phyloP scores from a whole-genome alignment of 192 early-diverging fungal species.

The Anaeromyces robustus region DNA sequence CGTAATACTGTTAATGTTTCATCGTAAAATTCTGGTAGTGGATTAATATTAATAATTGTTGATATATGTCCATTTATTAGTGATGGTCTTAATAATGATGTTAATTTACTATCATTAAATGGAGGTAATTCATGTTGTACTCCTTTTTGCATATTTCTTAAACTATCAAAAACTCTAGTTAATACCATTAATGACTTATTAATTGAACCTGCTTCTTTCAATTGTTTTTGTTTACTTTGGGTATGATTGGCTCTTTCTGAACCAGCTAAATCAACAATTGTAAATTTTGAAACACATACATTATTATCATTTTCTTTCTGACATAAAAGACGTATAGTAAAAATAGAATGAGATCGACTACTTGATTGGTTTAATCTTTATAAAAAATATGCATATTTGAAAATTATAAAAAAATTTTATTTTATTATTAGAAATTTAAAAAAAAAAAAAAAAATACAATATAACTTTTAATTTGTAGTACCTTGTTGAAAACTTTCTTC shows the following conservation, averaged over 20 bases:
- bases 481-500: background rate
- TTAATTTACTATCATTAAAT: background rate
- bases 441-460: too few relatives aligned
- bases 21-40: background rate
- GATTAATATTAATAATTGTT: background rate
- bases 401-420: too few relatives aligned
- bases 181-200: background rate
- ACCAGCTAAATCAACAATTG: background rate
- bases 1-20: background rate
- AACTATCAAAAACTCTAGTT: background rate
- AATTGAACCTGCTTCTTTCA: background rate
- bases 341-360: background rate
- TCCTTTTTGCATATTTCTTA: background rate
- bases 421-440: too few relatives aligned
- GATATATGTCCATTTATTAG: background rate
- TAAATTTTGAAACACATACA: background rate
- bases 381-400: too few relatives aligned
- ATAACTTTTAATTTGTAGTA: background rate
- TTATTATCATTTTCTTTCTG: background rate
- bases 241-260: background rate
- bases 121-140: background rate
- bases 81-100: background rate
- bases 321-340: background rate
- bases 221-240: background rate
- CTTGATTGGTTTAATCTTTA: background rate